Evolutionary conservation across 352 stramenopile species (phyloP), one percentile per base, ranked within the genome.

Genomic region (Globisporangium orthogonon): DNA sequence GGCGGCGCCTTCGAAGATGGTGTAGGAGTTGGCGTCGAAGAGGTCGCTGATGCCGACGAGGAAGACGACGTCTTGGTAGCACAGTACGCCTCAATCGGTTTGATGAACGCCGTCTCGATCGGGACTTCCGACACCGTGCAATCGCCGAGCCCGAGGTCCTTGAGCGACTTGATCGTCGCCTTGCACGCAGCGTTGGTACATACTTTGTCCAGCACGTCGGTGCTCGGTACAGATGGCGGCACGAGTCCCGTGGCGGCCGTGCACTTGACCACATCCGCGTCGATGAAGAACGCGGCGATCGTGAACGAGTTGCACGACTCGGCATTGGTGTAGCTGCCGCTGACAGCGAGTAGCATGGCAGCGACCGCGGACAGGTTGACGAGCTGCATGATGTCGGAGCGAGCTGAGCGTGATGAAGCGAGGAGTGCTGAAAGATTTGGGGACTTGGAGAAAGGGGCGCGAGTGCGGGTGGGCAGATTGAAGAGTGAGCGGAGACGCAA

Each of bases 21-120:
- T 5, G 39, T 13, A n/a, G 39, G 39, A 44, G 23, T 23, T 23
- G 23, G 23, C 23, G 23, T 23, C 23, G 23, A 23, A 23, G 23
- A 23, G 23, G 23, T 23, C 23, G 39, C 2, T n/a, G 43, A 30
- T 4, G n/a, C 3, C 43, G 43, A 48, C 9, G 43, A 48, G 43
- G 43, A 15, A 18, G 17, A 29, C 11, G 13, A 6, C 14, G 29
- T 52, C 29, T 3, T 41, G 14, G 30, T 7, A 29, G 48, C 17
- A 29, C 40, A 57, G 40, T 49, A 57, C 13, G 28, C 6, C 39
- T 57, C 52, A 28, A 57, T 57, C 29, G 52, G 52, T 7, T 14
- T 48, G 39, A 56, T 40, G 28, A 56, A 50, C 28, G 44, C 52
- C 2, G 52, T 41, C 52, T 60, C 11, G 30, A 60, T 30, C 18